Evolutionary conservation across 257 asterid genomes (phyloP).

Genomic region (Buddleja alternifolia): DNA sequence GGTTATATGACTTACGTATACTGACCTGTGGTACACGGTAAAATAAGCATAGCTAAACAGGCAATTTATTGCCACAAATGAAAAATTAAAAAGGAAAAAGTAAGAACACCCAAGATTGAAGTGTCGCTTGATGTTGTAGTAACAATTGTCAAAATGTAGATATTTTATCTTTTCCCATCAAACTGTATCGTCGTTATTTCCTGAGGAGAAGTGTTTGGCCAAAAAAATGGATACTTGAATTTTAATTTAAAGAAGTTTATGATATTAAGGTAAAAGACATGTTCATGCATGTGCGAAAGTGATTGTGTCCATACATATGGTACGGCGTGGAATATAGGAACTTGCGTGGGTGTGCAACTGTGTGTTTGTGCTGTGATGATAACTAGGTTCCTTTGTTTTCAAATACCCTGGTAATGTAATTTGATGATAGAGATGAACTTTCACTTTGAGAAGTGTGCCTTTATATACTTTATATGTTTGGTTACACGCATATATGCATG

Average conservation of each 20-base stretch:
- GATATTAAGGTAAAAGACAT: background rate
- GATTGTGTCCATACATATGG: background rate
- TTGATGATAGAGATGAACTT: background rate
- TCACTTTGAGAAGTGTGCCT: background rate
- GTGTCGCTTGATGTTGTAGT: background rate
- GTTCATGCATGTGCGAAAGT: background rate
- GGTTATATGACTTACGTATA: background rate
- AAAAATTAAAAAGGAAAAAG: background rate
- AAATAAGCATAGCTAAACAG: background rate
- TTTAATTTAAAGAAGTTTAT: background rate
- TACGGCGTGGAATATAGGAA: too few relatives aligned
- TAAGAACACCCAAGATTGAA: background rate
- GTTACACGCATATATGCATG: too few relatives aligned
- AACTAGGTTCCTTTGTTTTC: background rate
- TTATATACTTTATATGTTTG: too few relatives aligned
- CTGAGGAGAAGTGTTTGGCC: conserved; percentile 3
- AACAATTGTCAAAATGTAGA: background rate
- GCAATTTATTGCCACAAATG: background rate
- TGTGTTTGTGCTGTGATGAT: conserved; percentile 9
- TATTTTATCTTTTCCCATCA: background rate
- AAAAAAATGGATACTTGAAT: background rate
- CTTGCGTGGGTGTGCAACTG: background rate
- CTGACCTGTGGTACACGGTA: too few relatives aligned
- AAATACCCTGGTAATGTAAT: background rate
- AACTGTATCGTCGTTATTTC: background rate